Evolutionary conservation across 768 basidiomycete genomes (phyloP).

Genomic region (Suillus paluster): DNA sequence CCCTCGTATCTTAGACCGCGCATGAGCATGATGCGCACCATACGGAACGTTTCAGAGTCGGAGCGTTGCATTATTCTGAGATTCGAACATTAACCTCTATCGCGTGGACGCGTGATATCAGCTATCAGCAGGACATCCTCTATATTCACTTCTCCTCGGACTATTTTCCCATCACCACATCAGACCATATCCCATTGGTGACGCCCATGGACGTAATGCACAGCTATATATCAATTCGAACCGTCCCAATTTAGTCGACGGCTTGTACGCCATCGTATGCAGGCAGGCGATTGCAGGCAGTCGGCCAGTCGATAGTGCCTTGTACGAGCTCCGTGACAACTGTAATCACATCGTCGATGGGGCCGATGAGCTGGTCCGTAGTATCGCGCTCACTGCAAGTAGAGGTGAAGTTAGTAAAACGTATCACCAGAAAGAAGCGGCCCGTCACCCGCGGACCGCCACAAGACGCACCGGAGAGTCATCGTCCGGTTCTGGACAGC

Average conservation of each 20-base stretch:
- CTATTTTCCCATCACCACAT: constrained; percentile 2
- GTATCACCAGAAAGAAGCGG: constrained; percentile 3
- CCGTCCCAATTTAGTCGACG: constrained; percentile 46
- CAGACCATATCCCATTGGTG: not conserved
- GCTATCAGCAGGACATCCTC: constrained; percentile 10
- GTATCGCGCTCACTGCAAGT: constrained; percentile 86
- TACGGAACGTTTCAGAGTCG: constrained; percentile 4
- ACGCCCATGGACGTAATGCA: constrained; percentile 1
- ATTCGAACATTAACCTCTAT: not conserved
- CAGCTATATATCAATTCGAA: not conserved
- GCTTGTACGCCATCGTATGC: constrained; percentile 92
- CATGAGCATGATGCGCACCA: not conserved
- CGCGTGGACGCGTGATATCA: not conserved
- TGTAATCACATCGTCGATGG: constrained; percentile 85
- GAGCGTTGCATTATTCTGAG: not conserved
- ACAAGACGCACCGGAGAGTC: constrained; percentile 78
- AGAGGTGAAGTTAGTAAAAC: constrained; percentile 9
- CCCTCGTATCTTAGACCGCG: not conserved
- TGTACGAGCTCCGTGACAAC: constrained; percentile 80
- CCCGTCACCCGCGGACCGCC: not conserved
- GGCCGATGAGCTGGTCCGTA: constrained; percentile 88
- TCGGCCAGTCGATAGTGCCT: constrained; percentile 77
- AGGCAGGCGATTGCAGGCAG: constrained; percentile 70
- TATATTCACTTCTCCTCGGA: constrained; percentile 23
- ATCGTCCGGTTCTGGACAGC: constrained; percentile 92